Evolutionary conservation across 192 early-diverging fungal species (phyloP).

Genomic region (Oehlia diaphana): DNA sequence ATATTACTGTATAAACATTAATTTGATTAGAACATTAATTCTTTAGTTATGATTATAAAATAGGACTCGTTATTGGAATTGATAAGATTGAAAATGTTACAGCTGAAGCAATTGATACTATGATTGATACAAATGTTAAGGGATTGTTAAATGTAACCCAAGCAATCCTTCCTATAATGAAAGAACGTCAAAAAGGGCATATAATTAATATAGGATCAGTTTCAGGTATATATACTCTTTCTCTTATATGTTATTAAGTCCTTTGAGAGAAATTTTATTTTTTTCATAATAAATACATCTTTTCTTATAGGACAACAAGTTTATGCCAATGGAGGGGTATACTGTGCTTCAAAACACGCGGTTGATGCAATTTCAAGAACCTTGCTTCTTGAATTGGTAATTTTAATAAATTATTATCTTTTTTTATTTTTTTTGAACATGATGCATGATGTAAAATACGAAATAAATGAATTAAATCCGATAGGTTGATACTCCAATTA

Average conservation of each 20-base stretch:
- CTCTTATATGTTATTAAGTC: no score
- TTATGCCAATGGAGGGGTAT: slow-evolving; percentile 77
- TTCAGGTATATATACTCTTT: slow-evolving; percentile 47
- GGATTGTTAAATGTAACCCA: slow-evolving; percentile 79
- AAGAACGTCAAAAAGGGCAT: slow-evolving; percentile 61
- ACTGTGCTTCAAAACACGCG: slow-evolving; percentile 84
- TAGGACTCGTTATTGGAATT: slow-evolving; percentile 68
- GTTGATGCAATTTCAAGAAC: slow-evolving; percentile 82
- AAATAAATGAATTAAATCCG: slow-evolving; percentile 20
- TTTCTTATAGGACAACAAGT: slow-evolving; percentile 43
- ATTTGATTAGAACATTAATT: no score
- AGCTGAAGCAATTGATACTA: slow-evolving; percentile 66
- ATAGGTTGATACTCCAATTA: slow-evolving; percentile 60
- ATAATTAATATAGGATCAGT: slow-evolving; percentile 86
- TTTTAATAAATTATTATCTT: background rate
- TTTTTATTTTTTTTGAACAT: background rate
- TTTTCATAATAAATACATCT: background rate
- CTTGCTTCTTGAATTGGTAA: slow-evolving; percentile 63
- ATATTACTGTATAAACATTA: no score
- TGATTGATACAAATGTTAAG: slow-evolving; percentile 91
- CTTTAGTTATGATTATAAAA: background rate
- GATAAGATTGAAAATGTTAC: slow-evolving; percentile 63
- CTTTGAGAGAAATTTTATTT: background rate
- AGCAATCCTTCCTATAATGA: slow-evolving; percentile 79
- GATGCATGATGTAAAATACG: no score